Conservation (phyloP, 805 yeast species). For the Starmerella scarabaei region DNA sequence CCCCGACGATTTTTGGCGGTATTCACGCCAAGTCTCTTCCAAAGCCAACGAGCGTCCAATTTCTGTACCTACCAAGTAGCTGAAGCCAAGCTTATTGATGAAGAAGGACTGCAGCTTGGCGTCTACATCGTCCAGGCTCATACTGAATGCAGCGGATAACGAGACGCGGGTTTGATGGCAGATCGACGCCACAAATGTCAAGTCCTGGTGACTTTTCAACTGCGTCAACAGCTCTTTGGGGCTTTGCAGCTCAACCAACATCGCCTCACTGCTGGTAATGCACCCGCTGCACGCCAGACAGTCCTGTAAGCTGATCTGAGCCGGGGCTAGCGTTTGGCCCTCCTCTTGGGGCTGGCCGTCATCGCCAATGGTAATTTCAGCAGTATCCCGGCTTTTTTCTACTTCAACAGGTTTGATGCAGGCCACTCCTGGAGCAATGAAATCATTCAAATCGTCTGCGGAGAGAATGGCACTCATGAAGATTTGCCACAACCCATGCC, state of each 20-base stretch:
- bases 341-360: constrained; percentile 58
- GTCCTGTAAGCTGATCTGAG: constrained; percentile 80
- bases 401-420: constrained; percentile 76
- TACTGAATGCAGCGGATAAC: constrained; percentile 50
- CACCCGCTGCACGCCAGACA: constrained; percentile 96
- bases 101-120: constrained; percentile 46
- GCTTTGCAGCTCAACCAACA: constrained; percentile 79
- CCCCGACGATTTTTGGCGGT: constrained; percentile 15
- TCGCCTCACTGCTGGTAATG: constrained; percentile 94
- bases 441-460: constrained; percentile 89
- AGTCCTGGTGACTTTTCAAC: constrained; percentile 29
- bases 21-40: constrained; percentile 34
- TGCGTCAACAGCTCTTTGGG: constrained; percentile 63
- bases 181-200: constrained; percentile 57
- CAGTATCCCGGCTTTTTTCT: constrained; percentile 25
- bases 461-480: constrained; percentile 15
- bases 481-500: too few relatives aligned
- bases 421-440: constrained; percentile 86
- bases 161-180: constrained; percentile 82
- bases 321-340: constrained; percentile 43
- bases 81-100: constrained; percentile 48
- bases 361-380: constrained; percentile 46
- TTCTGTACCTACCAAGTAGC: constrained; percentile 70
- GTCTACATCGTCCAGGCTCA: constrained; percentile 48
- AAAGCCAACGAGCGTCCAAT: constrained; percentile 63